Evolutionary conservation across 1,284 basidiomycete genomes (phyloP), one percentile per base, ranked within the genome.

Genomic region (Schizophyllum commune): DNA sequence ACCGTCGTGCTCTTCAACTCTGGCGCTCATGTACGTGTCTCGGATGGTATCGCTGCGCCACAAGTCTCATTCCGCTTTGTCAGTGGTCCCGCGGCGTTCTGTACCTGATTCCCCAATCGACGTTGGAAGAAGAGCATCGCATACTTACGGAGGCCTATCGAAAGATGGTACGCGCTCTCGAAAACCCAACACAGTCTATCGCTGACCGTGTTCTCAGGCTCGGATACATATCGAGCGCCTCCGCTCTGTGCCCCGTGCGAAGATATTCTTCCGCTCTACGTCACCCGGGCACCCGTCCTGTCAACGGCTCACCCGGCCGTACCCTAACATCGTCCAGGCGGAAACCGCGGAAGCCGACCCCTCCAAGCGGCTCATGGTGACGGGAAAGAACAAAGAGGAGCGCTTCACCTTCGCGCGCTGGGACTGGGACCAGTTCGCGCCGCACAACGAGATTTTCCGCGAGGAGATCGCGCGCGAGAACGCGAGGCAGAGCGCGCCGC

Each of bases 391-490:
- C 2, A 56, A 56, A 33, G 55, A 56, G n/a, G 56, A 57, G 32
- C 53, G 56, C 32, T 21, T 22, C n/a, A 55, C 39, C 22, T 47
- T 47, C 39, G 47, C 32, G 9, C 20, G 61, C 56, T 62, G 61
- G 61, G 61, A 62, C 20, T 62, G 61, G 61, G 58, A 62, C 39
- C 17, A 59, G n/a, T 60, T 59, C 51, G 55, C 56, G 51, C n/a
- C 55, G 15, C 56, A 62, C 52, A 62, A 62, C 19, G 55, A 21
- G 11, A 21, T 55, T n/a, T 55, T 52, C 32, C 22, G 21, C 32
- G 61, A 8, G n/a, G 59, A 52, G 27, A 59, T 62, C 21, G 27
- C 56, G 17, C 17, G 11, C 21, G 34, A 59, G 51, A 55, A 21
- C 52, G 53, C 32, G 32, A 13, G 52, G 56, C 52, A 13, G 27